Percentiles rank a stretch among this genome's conserved stretches.
Conservation (phyloP, 192 early-diverging fungal genomes). For the Backusella morwellensis region DNA sequence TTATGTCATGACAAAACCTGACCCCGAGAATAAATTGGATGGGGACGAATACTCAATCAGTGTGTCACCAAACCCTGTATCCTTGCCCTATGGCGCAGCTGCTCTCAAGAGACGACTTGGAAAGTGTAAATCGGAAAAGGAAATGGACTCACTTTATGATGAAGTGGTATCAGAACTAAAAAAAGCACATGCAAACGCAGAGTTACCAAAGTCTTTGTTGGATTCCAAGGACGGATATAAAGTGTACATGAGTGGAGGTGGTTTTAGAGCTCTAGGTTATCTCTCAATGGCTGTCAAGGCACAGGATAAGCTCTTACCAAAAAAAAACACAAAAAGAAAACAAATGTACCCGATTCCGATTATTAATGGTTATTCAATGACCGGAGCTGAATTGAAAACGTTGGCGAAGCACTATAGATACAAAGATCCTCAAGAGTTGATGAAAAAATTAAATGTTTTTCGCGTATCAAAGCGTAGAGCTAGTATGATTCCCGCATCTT, state of each 20-base stretch:
- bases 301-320: slow-evolving; percentile 19
- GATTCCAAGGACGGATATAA: slow-evolving; percentile 33
- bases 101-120: slow-evolving; percentile 44
- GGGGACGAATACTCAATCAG: slow-evolving; percentile 13
- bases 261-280: slow-evolving; percentile 53
- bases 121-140: slow-evolving; percentile 20
- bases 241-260: slow-evolving; percentile 52
- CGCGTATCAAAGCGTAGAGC: slow-evolving; percentile 51
- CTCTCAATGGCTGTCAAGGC: slow-evolving; percentile 45
- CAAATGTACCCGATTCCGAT: slow-evolving; percentile 47
- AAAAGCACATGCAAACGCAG: slow-evolving; percentile 26
- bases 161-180: slow-evolving; percentile 37
- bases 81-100: slow-evolving; percentile 51
- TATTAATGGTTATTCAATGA: slow-evolving; percentile 52
- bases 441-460: slow-evolving; percentile 36
- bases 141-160: slow-evolving; percentile 16
- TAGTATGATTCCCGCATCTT: slow-evolving; percentile 47
- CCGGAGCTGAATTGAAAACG: slow-evolving; percentile 36
- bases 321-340: slow-evolving; percentile 15
- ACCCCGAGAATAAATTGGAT: slow-evolving; percentile 1
- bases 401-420: slow-evolving; percentile 37
- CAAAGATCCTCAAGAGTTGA: slow-evolving; percentile 26
- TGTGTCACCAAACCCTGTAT: slow-evolving; percentile 33
- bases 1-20: slow-evolving; percentile 35
- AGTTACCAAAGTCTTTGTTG: slow-evolving; percentile 17